Conservation (phyloP, 345 rosid species). For the Aquilaria sinensis region DNA sequence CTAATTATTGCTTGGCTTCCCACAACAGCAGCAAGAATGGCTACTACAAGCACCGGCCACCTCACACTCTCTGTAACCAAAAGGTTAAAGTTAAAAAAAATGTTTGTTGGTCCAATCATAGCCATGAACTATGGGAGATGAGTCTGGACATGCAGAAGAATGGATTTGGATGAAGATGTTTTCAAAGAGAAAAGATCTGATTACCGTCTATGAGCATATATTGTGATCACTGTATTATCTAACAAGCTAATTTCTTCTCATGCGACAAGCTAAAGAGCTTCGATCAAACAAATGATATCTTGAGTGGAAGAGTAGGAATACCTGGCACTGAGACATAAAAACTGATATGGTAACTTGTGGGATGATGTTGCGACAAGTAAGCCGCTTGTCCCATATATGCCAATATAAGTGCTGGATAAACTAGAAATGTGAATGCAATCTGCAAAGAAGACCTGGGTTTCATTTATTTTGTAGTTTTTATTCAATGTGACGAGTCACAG, state of each 20-base stretch:
- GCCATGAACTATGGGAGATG: no score
- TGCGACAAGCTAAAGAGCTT: no score
- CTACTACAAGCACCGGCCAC: conserved; percentile 79
- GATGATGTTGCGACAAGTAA: conserved; percentile 84
- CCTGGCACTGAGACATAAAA: conserved; percentile 95
- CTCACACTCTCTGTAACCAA: conserved; percentile 56
- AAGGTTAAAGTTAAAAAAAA: background rate
- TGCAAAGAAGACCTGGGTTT: conserved; percentile 18
- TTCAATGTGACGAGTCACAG: conserved; percentile 1
- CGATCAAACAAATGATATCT: conserved; percentile 1
- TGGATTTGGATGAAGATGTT: no score
- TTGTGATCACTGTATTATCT: no score
- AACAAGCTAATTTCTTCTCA: no score
- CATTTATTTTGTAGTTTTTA: background rate
- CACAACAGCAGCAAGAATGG: conserved; percentile 96
- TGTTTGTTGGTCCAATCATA: no score
- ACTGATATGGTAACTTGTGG: conserved; percentile 50
- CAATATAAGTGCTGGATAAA: conserved; percentile 95
- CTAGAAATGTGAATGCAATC: conserved; percentile 95
- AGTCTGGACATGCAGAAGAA: no score
- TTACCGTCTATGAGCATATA: background rate
- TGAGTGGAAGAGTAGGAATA: conserved; percentile 15
- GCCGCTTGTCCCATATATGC: conserved; percentile 99
- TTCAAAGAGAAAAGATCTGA: background rate
- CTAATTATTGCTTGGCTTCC: conserved; percentile 99